Evolutionary conservation across 2,329 filamentous ascomycete genomes (phyloP), one percentile per base, ranked within the genome.

Genomic region (Colletotrichum orchidophilum): DNA sequence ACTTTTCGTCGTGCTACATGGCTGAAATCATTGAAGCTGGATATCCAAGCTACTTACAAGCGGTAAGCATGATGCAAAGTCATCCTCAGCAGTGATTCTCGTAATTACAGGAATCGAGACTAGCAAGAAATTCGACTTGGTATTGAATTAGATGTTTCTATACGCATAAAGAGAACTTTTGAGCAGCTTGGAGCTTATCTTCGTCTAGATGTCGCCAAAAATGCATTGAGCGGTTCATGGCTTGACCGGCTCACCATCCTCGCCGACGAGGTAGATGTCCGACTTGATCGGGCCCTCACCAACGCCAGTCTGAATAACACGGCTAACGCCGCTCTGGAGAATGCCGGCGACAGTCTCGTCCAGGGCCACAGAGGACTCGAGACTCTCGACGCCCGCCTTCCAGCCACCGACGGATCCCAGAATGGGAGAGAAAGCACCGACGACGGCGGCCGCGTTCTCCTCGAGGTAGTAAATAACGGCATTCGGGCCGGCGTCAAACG

Each of bases 401-500:
- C 91, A 98, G 49, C 94, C 94, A 9, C 89, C 87, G n/a, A 92
- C 87, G 31, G 85, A 81, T 1, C 82, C 85, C 27, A 96, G 80
- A 21, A 93, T 85, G 49, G 85, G 84, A 84, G 94, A 93, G 82
- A 99, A 93, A 0, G 91, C 89, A 9, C 95, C 95, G 0, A 95
- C 90, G 3, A 98, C 92, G 3, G 87, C 82, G 52, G 88, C 87
- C 73, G 91, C 88, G 75, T 97, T 89, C 85, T 95, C 87, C 79
- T 95, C 93, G 50, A 95, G 88, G 79, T 97, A 98, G 86, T 99
- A 99, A 61, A 99, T 91, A 61, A 99, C 97, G 50, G 95, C 95
- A 83, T 99, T 99, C 65, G 96, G 96, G 63, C 96, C 96, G 0
- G 96, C 96, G 79, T 99, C 96, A 78, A 98, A 99, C 0, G 96